Evolutionary conservation across 2,329 filamentous ascomycete genomes (phyloP).

Genomic region (Fusarium austroafricanum): DNA sequence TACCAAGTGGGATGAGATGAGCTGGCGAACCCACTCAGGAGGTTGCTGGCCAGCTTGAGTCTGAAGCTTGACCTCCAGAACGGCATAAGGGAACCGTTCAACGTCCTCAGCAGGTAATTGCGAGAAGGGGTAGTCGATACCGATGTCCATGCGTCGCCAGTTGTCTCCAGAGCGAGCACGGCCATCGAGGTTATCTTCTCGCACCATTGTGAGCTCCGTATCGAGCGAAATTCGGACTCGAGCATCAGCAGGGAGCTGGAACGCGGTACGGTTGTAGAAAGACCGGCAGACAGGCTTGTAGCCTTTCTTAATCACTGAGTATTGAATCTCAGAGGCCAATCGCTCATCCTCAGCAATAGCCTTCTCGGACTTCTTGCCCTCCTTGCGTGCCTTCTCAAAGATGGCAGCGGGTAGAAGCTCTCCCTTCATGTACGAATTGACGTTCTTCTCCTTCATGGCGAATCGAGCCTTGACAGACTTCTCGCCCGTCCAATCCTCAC

Average conservation of each 20-base stretch:
- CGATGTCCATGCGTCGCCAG: slow-evolving; percentile 97
- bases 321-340: slow-evolving; percentile 91
- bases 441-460: slow-evolving; percentile 94
- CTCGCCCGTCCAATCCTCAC: slow-evolving; percentile 98
- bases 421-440: slow-evolving; percentile 89
- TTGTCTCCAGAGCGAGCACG: slow-evolving; percentile 81
- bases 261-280: slow-evolving; percentile 98
- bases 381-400: slow-evolving; percentile 97
- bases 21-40: slow-evolving; percentile 94
- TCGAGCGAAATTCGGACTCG: slow-evolving; percentile 96
- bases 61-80: slow-evolving; percentile 97
- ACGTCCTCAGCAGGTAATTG: slow-evolving; percentile 88
- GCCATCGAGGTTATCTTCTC: slow-evolving; percentile 95
- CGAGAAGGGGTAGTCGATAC: slow-evolving; percentile 93
- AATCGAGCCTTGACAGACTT: slow-evolving; percentile 99
- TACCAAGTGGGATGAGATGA: slow-evolving; percentile 92
- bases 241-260: slow-evolving; percentile 95
- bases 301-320: slow-evolving; percentile 86
- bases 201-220: slow-evolving; percentile 93
- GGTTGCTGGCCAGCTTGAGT: slow-evolving; percentile 95
- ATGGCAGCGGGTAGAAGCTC: slow-evolving; percentile 85
- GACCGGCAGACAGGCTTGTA: slow-evolving; percentile 91
- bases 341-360: slow-evolving; percentile 93
- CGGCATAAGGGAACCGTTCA: slow-evolving; percentile 92
- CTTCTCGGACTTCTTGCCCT: slow-evolving; percentile 92